Evolutionary conservation across 169 alveolate species (phyloP), one percentile per base, ranked within the genome.

Genomic region (Eimeria tenella): DNA sequence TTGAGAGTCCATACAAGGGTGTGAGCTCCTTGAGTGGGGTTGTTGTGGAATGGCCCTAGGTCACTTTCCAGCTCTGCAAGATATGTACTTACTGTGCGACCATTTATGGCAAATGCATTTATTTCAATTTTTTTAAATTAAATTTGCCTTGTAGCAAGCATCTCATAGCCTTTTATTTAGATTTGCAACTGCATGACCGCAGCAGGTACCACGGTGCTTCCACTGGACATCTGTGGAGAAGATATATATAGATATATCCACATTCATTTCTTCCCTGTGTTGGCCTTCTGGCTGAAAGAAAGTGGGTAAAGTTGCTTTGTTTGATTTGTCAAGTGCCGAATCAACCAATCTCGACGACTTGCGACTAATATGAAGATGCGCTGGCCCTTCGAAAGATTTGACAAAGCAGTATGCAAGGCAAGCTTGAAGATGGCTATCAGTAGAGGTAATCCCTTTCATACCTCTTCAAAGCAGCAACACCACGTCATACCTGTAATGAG

Each of bases 361-460:
- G 11, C 8, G 63, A 5, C 23, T 23, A 81, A 19, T 15, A 81
- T 81, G 89, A 81, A 56, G 89, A 56, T 81, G 89, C 68, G 84
- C 52, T 74, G 94, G 94, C 90, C 71, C 8, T 77, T 90, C 49
- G 79, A 90, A 83, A 90, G 86, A 19, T 91, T 91, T 23, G 91
- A 79, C 75, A 56, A 79, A 50, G 83, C 89, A 6, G 74, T 60
- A 25, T 92, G 95, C 87, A 92, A 92, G 84, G 92, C 95, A 21
- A 81, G 74, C 50, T 62, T 92, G 68, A 92, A 92, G 23, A 81
- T 92, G 93, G 93, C 95, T 8, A 81, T 81, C 63, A 92, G 93
- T 93, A 63, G 95, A 82, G 92, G 95, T 92, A 58, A 52, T 15
- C 62, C 4, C 42, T 62, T 0, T 7, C 11, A 17, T 23, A 25